phyloP scores from a whole-genome alignment of 345 rosid genomes.

The Eutrema heterophyllum region DNA sequence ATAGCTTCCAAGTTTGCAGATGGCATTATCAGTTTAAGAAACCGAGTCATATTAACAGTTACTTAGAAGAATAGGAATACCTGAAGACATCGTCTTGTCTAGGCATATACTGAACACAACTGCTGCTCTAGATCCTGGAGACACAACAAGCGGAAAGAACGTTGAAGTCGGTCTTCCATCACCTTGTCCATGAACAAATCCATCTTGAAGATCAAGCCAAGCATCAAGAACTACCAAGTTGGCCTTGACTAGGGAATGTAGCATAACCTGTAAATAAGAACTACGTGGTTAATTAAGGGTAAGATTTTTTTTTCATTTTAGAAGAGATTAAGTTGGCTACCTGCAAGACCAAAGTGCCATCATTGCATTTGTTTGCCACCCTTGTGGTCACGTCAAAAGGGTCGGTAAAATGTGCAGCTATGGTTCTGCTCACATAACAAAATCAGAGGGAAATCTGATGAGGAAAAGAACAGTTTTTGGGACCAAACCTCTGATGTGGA shows the following conservation, averaged over 20 bases:
- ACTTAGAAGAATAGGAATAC: slow-evolving; percentile 33
- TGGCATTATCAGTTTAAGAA: slow-evolving; percentile 3
- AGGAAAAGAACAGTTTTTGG: slow-evolving; percentile 3
- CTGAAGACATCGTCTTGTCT: slow-evolving; percentile 46
- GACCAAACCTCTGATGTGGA: neutral
- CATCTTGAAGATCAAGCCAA: slow-evolving; percentile 95
- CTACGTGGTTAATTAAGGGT: neutral
- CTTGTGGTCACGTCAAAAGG: slow-evolving; percentile 89
- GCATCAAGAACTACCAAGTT: slow-evolving; percentile 73
- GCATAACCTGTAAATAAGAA: slow-evolving; percentile 55
- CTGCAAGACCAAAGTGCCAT: slow-evolving; percentile 81
- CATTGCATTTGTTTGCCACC: slow-evolving; percentile 76
- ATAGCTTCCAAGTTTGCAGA: slow-evolving; percentile 6
- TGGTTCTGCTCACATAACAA: slow-evolving; percentile 52
- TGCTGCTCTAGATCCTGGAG: slow-evolving; percentile 78
- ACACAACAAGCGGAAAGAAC: slow-evolving; percentile 77
- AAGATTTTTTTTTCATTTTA: neutral
- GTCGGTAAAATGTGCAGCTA: slow-evolving; percentile 92
- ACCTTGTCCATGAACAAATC: slow-evolving; percentile 64
- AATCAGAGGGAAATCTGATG: slow-evolving; percentile 3
- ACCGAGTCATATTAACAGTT: neutral
- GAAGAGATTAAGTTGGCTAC: slow-evolving; percentile 34
- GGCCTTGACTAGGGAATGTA: slow-evolving; percentile 90
- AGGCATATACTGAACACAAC: slow-evolving; percentile 66
- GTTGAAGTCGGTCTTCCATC: slow-evolving; percentile 79